Evolutionary conservation across 1,139 yeast species (phyloP), one percentile per base, ranked within the genome.

Genomic region (Taphrina deformans): DNA sequence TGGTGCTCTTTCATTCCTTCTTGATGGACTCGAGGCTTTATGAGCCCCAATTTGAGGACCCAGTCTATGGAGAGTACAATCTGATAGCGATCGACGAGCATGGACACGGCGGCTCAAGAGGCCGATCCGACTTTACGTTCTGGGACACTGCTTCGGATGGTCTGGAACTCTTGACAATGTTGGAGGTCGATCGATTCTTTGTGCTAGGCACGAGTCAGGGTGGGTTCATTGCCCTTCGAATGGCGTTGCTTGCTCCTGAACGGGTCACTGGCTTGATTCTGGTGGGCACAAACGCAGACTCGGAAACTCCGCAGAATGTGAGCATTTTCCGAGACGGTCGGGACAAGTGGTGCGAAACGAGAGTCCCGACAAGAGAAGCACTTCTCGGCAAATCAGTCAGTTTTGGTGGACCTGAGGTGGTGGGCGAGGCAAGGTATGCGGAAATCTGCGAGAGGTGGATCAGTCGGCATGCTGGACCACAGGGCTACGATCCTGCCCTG

Each of bases 141-240:
- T 58, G 62, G 62, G 55, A 58, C 24, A 44, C 62, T 21, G 62
- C 62, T 3, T 18, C 29, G 23, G 55, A 46, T 16, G 35, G 55
- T 23, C 35, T 58, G 16, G 55, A 46, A 10, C 35, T 58, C 21
- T 23, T 58, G 35, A 16, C 24, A 7, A 14, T 27, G 21, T 38
- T 58, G 26, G 35, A 21, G 4, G 31, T 58, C 1, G 6, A 35
- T 6, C 31, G 29, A 12, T 46, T 48, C 48, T 58, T 44, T 24
- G 55, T 58, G 48, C 48, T 58, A 10, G 62, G 62, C 5, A 58
- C 62, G 26, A 58, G 62, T 24, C 62, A 58, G 18, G 62, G 62
- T 12, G 62, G 62, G 38, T 58, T 46, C 29, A 48, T 58, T 48
- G 55, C 55, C 16, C 14, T 48, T 33, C n/a, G 62, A 2, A 58